Conservation (phyloP, 2,329 filamentous ascomycete genomes). For the Xylariaceae sp. region DNA sequence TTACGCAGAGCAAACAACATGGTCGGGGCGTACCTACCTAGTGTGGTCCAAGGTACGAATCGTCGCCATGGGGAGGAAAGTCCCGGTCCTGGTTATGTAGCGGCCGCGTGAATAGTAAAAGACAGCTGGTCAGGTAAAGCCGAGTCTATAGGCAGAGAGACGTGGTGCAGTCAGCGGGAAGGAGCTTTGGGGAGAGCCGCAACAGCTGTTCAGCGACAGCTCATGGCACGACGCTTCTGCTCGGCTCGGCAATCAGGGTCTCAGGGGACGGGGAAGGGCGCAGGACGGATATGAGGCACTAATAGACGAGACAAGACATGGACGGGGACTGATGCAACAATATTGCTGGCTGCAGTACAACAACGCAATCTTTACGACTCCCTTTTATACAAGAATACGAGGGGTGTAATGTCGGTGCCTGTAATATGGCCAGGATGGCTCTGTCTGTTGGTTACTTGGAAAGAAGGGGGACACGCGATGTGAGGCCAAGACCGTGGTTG, state of each 20-base stretch:
- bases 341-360: too few relatives aligned
- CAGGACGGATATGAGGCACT: neutral
- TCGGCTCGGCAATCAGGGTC: conserved; percentile 8
- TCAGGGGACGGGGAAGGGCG: conserved; percentile 5
- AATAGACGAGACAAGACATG: conserved; percentile 2
- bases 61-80: conserved; percentile 26
- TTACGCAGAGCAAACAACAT: conserved; percentile 6
- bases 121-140: too few relatives aligned
- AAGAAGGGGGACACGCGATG: neutral
- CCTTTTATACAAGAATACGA: neutral
- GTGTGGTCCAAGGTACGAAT: conserved; percentile 32
- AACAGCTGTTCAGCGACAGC: conserved; percentile 20
- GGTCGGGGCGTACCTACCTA: conserved; percentile 26
- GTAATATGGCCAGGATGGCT: neutral
- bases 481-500: neutral
- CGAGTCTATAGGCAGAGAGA: conserved; percentile 7
- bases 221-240: conserved; percentile 16
- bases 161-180: conserved; percentile 17
- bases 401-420: conserved; percentile 6
- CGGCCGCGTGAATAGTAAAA: conserved; percentile 3
- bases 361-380: too few relatives aligned
- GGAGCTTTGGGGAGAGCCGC: conserved; percentile 10
- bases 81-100: conserved; percentile 17
- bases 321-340: conserved; percentile 1
- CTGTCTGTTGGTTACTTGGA: too few relatives aligned